Conservation (phyloP, 345 rosid species). For the Citrus sp. region DNA sequence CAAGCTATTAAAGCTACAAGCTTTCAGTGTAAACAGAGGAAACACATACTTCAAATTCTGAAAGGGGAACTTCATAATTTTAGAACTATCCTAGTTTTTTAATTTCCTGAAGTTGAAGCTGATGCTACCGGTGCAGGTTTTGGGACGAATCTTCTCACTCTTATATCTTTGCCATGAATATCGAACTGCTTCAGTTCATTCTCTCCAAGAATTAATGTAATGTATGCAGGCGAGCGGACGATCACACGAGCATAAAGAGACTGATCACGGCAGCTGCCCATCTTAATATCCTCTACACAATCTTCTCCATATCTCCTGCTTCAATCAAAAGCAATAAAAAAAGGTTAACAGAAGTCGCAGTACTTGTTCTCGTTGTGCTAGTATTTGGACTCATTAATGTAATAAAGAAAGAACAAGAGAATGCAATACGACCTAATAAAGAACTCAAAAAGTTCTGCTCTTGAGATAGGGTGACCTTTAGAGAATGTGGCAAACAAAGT, state of each 20-base stretch:
- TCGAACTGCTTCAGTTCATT: slow-evolving; percentile 1
- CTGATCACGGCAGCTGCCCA: neutral
- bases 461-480: slow-evolving; percentile 21
- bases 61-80: neutral
- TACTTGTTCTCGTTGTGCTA: too few species aligned
- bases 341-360: too few species aligned
- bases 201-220: slow-evolving; percentile 12
- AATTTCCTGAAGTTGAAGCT: neutral
- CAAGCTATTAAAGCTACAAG: neutral
- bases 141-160: slow-evolving; percentile 10
- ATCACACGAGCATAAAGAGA: slow-evolving; percentile 22
- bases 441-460: slow-evolving; percentile 16
- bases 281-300: slow-evolving; percentile 16
- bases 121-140: neutral
- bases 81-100: neutral
- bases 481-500: slow-evolving; percentile 33
- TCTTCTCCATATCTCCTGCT: slow-evolving; percentile 15
- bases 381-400: neutral
- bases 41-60: neutral
- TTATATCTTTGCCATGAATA: slow-evolving; percentile 16
- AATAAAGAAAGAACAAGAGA: too few species aligned
- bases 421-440: slow-evolving; percentile 8
- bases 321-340: neutral
- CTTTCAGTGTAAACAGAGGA: neutral
- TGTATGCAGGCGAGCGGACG: neutral